Evolutionary conservation across 2,329 filamentous ascomycete species (phyloP).

Genomic region (Calonectria henricotiae): DNA sequence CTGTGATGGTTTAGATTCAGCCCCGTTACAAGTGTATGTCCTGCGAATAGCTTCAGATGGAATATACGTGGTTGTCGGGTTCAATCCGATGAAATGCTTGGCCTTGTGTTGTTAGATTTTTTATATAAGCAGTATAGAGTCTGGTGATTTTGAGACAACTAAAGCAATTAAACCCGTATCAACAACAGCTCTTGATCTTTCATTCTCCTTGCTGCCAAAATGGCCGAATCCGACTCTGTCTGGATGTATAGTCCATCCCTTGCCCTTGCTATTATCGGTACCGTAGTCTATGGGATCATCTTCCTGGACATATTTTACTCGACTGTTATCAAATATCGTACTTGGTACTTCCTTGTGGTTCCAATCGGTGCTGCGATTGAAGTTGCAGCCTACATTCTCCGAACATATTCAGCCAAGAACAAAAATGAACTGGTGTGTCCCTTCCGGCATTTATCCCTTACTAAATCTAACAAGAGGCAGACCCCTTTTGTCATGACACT

Average conservation of each 20-base stretch:
- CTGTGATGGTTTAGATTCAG: not conserved
- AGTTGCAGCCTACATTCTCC: conserved; percentile 61
- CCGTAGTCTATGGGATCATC: conserved; percentile 60
- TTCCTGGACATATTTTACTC: conserved; percentile 60
- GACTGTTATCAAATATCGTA: conserved; percentile 61
- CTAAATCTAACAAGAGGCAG: conserved; percentile 40
- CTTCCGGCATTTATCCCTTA: not conserved
- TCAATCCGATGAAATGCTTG: conserved; percentile 33
- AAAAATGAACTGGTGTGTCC: conserved; percentile 56
- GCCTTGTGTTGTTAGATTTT: not conserved
- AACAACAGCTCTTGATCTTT: not conserved
- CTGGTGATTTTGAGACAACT: not conserved
- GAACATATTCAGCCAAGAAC: conserved; percentile 58
- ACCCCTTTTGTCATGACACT: conserved; percentile 59
- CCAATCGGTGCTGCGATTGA: conserved; percentile 62
- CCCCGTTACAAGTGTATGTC: not conserved
- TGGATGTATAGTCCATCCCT: conserved; percentile 66
- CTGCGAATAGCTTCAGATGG: not conserved
- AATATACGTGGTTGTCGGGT: conserved; percentile 26
- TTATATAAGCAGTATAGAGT: conserved; percentile 22
- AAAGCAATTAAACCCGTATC: not conserved
- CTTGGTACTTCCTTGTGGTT: conserved; percentile 63
- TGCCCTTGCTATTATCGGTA: conserved; percentile 61
- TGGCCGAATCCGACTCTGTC: conserved; percentile 53
- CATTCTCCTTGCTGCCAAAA: conserved; percentile 30